Percentiles rank a stretch among this genome's conserved stretches.
Conservation (phyloP, 202 grass and related monocot genomes). For the Setaria viridis region DNA sequence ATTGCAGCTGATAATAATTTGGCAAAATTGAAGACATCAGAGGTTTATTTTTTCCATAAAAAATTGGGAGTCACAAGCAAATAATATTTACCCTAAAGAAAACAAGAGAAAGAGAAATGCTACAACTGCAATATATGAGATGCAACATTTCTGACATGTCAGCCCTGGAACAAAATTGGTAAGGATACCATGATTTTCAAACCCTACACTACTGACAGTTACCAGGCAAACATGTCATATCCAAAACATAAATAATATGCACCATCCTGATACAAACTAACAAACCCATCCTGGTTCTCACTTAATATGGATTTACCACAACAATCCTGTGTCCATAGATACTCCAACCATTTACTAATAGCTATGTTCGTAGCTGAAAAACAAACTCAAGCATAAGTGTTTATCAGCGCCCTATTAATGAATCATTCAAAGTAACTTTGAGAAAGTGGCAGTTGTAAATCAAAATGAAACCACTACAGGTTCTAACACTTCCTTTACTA, state of each 20-base stretch:
- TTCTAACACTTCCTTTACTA: slow-evolving; percentile 2
- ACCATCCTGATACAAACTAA: slow-evolving; percentile 4
- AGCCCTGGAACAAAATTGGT: slow-evolving; percentile 16
- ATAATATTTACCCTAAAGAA: slow-evolving; percentile 34
- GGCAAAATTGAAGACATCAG: slow-evolving; percentile 3
- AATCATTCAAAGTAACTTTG: background rate
- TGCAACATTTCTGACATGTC: slow-evolving; percentile 27
- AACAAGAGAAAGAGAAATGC: background rate
- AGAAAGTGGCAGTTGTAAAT: slow-evolving; percentile 10
- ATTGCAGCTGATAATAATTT: slow-evolving; percentile 11
- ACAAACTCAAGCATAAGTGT: slow-evolving; percentile 27
- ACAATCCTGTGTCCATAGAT: background rate
- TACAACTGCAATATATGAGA: slow-evolving; percentile 33
- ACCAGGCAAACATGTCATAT: slow-evolving; percentile 7
- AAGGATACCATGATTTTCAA: slow-evolving; percentile 16
- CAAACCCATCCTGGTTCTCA: slow-evolving; percentile 9
- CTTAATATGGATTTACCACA: slow-evolving; percentile 10
- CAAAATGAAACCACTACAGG: background rate
- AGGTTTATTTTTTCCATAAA: background rate
- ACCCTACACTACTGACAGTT: background rate
- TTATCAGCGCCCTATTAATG: background rate
- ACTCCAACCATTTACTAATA: background rate
- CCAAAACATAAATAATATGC: background rate
- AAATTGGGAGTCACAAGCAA: background rate
- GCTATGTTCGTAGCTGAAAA: slow-evolving; percentile 15